phyloP scores from a whole-genome alignment of 768 basidiomycete genomes.

The Hortiboletus flavorubellus region DNA sequence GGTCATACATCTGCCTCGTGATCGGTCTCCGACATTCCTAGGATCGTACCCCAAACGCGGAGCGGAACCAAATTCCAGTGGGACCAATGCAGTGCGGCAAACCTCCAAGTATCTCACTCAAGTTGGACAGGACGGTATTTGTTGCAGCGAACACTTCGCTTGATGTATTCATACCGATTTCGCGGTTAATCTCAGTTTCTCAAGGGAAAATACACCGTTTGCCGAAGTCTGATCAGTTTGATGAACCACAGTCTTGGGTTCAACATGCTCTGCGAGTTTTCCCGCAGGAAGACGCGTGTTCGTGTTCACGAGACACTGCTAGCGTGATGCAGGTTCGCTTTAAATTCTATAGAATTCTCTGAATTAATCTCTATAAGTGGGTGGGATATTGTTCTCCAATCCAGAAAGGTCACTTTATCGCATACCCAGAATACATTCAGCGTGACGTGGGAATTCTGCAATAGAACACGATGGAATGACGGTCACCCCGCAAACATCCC shows the following conservation, averaged over 20 bases:
- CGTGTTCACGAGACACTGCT: constrained; percentile 11
- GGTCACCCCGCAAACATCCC: constrained; percentile 83
- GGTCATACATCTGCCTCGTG: constrained; percentile 7
- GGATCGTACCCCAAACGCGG: constrained; percentile 1
- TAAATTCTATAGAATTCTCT: constrained; percentile 1
- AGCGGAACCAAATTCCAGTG: constrained; percentile 14
- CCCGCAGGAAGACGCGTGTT: constrained; percentile 22
- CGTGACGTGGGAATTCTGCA: neutral
- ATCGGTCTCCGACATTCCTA: constrained; percentile 2
- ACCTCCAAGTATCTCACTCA: constrained; percentile 2
- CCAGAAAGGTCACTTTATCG: constrained; percentile 34
- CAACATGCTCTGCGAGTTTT: constrained; percentile 8
- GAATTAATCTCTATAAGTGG: constrained; percentile 15
- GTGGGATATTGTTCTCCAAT: constrained; percentile 16
- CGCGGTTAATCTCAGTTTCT: constrained; percentile 23
- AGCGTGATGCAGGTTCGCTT: constrained; percentile 6
- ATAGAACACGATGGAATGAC: constrained; percentile 9
- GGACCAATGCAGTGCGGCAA: neutral
- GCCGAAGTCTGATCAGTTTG: constrained; percentile 20
- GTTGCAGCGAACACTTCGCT: neutral
- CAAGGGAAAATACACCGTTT: constrained; percentile 16
- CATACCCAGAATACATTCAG: constrained; percentile 9
- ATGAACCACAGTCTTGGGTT: constrained; percentile 19
- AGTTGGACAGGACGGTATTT: neutral
- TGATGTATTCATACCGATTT: constrained; percentile 11